Percentiles rank a stretch among this genome's conserved stretches.
Evolutionary conservation across 176 grass and related monocot genomes (phyloP).

Genomic region (bread wheat (Triticum aestivum)): IWGSC_CS_RefSeq_v2.1 NC_057804.1:455556971-455557470

Average conservation of each 20-base stretch:
- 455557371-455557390: neutral
- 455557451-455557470: slow-evolving; percentile 1
- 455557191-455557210: neutral
- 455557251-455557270: neutral
- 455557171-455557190: too few species aligned
- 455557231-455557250: neutral
- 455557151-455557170: too few species aligned
- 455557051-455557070: too few species aligned
- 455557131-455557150: too few species aligned
- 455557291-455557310: neutral
- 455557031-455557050: neutral
- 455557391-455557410: neutral
- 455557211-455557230: neutral
- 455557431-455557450: slow-evolving; percentile 14
- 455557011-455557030: neutral
- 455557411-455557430: neutral
- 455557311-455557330: neutral
- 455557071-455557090: too few species aligned
- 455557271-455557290: neutral
- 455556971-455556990: neutral
- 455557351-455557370: neutral
- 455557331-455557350: neutral
- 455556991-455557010: neutral
- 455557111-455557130: too few species aligned
- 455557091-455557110: too few species aligned